Evolutionary conservation across 305 asterid species (phyloP).

Genomic region (Caryopteris hybrid): DNA sequence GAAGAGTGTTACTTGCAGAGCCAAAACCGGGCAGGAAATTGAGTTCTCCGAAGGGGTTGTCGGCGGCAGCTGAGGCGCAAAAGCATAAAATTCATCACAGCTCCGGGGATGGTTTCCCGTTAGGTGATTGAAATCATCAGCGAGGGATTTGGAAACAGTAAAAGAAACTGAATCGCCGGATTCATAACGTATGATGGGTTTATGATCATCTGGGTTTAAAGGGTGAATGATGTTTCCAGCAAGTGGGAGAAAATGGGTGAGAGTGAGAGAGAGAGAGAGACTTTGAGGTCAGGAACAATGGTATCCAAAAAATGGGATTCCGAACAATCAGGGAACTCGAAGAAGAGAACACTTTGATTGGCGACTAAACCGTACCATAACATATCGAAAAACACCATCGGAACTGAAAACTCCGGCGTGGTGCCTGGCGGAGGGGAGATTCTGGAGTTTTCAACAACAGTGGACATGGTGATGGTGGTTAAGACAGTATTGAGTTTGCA

Average conservation of each 20-base stretch:
- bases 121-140: constrained; percentile 2
- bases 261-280: constrained; percentile 23
- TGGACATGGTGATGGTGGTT: no score
- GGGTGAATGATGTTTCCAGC: constrained; percentile 24
- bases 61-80: constrained; percentile 14
- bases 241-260: constrained; percentile 21
- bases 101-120: background rate
- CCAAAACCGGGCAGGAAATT: constrained; percentile 19
- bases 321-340: background rate
- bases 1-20: constrained; percentile 33
- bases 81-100: constrained; percentile 15
- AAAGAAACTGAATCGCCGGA: constrained; percentile 16
- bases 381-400: no score
- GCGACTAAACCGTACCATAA: no score
- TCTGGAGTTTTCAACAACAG: no score
- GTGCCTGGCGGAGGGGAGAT: no score
- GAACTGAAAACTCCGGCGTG: no score
- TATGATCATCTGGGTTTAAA: background rate
- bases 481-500: no score
- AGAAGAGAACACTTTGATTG: constrained; percentile 10
- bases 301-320: constrained; percentile 12
- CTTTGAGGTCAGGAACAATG: constrained; percentile 21
- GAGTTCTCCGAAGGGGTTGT: background rate
- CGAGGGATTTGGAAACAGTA: constrained; percentile 15
- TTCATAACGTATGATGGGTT: constrained; percentile 3